Evolutionary conservation across 1,284 basidiomycete genomes (phyloP).

Genomic region (Polyporus tsugae): DNA sequence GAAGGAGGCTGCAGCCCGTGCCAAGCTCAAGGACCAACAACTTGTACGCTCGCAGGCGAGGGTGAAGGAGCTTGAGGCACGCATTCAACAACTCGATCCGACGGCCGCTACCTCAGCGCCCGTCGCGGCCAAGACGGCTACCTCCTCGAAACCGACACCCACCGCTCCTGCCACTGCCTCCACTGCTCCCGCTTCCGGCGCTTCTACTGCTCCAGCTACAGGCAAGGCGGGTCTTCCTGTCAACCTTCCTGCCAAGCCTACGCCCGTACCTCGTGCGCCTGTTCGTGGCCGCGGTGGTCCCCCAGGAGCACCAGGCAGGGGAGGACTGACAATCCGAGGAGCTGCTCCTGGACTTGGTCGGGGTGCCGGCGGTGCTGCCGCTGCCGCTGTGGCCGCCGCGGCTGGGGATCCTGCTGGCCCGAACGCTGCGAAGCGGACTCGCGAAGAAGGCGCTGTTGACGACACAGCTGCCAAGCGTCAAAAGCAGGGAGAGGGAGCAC

Average conservation of each 20-base stretch:
- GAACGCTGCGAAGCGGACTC: constrained; percentile 59
- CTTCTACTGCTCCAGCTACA: constrained; percentile 29
- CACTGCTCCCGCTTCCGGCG: constrained; percentile 32
- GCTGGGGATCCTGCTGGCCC: constrained; percentile 47
- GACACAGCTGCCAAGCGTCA: constrained; percentile 76
- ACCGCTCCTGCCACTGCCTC: constrained; percentile 16
- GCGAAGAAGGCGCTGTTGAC: constrained; percentile 58
- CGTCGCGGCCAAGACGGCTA: constrained; percentile 17
- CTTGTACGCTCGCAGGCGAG: constrained; percentile 63
- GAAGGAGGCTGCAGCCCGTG: constrained; percentile 64
- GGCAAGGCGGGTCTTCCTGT: constrained; percentile 34
- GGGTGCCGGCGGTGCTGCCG: constrained; percentile 44
- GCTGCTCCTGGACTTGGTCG: constrained; percentile 47
- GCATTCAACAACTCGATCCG: constrained; percentile 60
- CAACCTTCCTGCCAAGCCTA: constrained; percentile 37
- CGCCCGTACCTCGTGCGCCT: constrained; percentile 29
- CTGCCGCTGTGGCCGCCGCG: constrained; percentile 19
- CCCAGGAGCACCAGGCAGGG: not conserved
- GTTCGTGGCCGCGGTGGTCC: constrained; percentile 42
- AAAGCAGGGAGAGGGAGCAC: constrained; percentile 53
- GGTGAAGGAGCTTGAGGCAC: constrained; percentile 72
- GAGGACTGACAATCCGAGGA: constrained; percentile 47
- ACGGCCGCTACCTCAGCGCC: constrained; percentile 23
- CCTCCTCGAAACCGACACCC: constrained; percentile 14
- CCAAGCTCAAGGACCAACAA: constrained; percentile 74